Evolutionary conservation across 2,329 filamentous ascomycete species (phyloP), one percentile per base, ranked within the genome.

Genomic region (Ceratocystis eucalypticola): DNA sequence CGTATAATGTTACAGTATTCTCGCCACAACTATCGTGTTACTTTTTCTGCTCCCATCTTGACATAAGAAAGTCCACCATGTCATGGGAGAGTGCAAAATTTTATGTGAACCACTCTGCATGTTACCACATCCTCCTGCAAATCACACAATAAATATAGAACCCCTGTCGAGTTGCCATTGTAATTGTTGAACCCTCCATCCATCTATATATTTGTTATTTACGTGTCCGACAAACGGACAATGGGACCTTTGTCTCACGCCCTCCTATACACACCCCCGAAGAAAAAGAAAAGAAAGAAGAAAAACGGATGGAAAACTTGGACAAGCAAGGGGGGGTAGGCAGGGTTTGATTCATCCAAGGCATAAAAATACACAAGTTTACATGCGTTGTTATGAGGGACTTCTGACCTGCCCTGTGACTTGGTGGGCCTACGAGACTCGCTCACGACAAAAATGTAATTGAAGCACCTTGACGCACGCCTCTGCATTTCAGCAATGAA

Each of bases 81-180:
- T 28, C 28, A n/a, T 37, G 55, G 25, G 33, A 33, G 17, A 2
- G 33, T 28, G 22, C 22, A 33, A 33, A 30, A 41, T 28, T 37
- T 59, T 33, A 8, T 33, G 8, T 20, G 25, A 59, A 30, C 55
- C 25, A 33, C 55, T 59, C 55, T 59, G 55, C 22, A 53, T 53
- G 48, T 53, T 28, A 53, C 48, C 48, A 53, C n/a, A 59, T 59
- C n/a, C 53, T 59, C 53, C 53, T 59, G 55, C 7, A 59, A 59
- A 59, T 33, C 55, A 59, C n/a, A 59, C 28, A 59, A 59, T 20
- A 37, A n/a, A 50, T n/a, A 20, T 8, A 50, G 46, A 20, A 22
- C n/a, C 28, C 55, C 33, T 30, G 55, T 59, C 8, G 2, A n/a
- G n/a, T 33, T 59, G 28, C 25, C 25, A 33, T 33, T 33, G 25